Evolutionary conservation across 495 filamentous ascomycete genomes (phyloP).

Genomic region (Daldinia concentrica): DNA sequence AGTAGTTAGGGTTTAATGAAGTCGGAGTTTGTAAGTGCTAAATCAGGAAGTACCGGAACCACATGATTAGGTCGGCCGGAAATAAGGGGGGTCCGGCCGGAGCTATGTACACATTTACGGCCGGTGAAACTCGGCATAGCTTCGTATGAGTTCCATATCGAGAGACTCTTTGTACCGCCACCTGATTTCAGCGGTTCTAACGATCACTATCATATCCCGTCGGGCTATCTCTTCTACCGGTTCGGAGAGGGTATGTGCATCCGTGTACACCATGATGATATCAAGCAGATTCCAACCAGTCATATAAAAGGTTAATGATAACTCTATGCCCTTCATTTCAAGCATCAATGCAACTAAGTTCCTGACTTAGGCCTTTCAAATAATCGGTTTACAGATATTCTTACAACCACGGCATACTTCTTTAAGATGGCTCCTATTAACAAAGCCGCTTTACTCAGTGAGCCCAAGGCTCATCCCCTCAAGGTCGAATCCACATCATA

Average conservation of each 20-base stretch:
- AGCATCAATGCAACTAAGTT: neutral
- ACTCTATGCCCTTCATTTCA: neutral
- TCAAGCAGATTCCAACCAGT: neutral
- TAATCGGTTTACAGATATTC: neutral
- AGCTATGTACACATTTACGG: neutral
- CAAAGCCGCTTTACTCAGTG: slow-evolving; percentile 25
- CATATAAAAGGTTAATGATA: neutral
- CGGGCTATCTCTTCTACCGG: neutral
- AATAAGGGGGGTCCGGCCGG: neutral
- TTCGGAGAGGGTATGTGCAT: neutral
- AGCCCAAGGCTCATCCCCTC: slow-evolving; percentile 25
- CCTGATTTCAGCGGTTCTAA: neutral
- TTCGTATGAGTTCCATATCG: neutral
- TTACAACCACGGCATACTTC: neutral
- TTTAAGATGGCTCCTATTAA: slow-evolving; percentile 36
- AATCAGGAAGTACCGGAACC: neutral
- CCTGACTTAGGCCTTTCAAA: neutral
- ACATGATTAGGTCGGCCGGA: slow-evolving; percentile 7
- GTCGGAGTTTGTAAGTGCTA: neutral
- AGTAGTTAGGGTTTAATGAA: neutral
- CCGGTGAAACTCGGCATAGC: neutral
- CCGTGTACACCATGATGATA: neutral
- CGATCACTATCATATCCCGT: neutral
- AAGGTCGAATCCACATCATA: slow-evolving; percentile 21
- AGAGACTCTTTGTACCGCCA: neutral